phyloP scores from a whole-genome alignment of 2,329 filamentous ascomycete species.

The Trichoderma guizhouense region DNA sequence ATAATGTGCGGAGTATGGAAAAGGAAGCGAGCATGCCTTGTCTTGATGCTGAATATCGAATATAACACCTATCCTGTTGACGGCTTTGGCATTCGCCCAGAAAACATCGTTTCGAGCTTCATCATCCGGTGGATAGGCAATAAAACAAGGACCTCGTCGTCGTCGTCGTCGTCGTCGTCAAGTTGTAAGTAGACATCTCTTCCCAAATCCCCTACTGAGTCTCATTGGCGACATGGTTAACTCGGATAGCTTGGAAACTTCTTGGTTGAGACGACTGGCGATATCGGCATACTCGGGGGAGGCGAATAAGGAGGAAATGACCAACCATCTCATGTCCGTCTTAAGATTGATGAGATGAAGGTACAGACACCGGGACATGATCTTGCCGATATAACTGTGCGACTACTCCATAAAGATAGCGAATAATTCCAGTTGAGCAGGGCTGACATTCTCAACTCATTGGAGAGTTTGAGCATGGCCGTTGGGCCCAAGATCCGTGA shows the following conservation, averaged over 20 bases:
- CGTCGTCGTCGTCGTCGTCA: slow-evolving; percentile 62
- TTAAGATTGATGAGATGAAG: neutral
- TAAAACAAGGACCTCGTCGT: slow-evolving; percentile 43
- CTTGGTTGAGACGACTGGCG: slow-evolving; percentile 17
- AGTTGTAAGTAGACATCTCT: slow-evolving; percentile 47
- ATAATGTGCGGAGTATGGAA: neutral
- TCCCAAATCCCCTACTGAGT: neutral
- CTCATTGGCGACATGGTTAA: neutral
- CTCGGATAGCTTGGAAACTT: neutral
- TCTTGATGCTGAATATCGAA: neutral
- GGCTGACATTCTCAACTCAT: slow-evolving; percentile 53
- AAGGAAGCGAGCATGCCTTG: neutral
- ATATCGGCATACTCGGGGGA: slow-evolving; percentile 39
- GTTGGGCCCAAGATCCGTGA: slow-evolving; percentile 24
- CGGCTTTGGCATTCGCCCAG: neutral
- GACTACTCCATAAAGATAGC: slow-evolving; percentile 54
- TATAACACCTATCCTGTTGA: neutral
- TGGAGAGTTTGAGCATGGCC: slow-evolving; percentile 27
- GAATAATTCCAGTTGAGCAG: slow-evolving; percentile 56
- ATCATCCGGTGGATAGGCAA: slow-evolving; percentile 55
- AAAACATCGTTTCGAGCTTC: slow-evolving; percentile 60
- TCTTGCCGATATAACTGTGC: slow-evolving; percentile 30
- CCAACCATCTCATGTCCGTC: neutral
- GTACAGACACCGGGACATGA: neutral
- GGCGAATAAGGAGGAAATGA: slow-evolving; percentile 49